Conservation (phyloP, 2,329 filamentous ascomycete genomes). For the Aphanoascus verrucosus region DNA sequence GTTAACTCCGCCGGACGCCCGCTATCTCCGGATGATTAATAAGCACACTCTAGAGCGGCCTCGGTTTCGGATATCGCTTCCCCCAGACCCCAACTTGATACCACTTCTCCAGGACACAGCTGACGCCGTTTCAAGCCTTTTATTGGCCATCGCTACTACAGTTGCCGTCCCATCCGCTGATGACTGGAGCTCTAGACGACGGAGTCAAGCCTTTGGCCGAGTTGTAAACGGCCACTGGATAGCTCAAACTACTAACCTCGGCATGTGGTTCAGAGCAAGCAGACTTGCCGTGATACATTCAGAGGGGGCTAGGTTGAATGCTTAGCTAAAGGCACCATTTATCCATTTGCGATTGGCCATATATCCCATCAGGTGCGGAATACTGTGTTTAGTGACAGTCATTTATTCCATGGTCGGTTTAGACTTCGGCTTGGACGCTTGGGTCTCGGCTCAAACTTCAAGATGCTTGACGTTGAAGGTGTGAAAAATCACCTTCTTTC, state of each 20-base stretch:
- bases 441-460: not conserved
- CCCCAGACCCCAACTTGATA: not conserved
- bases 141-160: not conserved
- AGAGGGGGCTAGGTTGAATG: not conserved
- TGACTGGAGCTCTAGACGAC: not conserved
- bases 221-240: not conserved
- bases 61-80: not conserved
- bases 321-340: not conserved
- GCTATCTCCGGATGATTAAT: too few relatives aligned
- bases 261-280: not conserved
- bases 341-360: not conserved
- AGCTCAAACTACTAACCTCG: not conserved
- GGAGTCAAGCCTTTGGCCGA: not conserved
- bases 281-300: not conserved
- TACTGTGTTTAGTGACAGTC: not conserved
- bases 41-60: too few relatives aligned
- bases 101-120: not conserved
- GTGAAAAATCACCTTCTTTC: not conserved
- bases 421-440: not conserved
- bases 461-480: not conserved
- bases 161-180: slow-evolving; percentile 5
- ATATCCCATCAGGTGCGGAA: not conserved
- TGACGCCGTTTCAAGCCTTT: not conserved
- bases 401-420: not conserved
- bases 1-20: too few relatives aligned